These are phyloP conservation scores for Kregervanrija pseudodelftensis DNA, from an alignment of 805 yeast species.

Conservation along the genomic window DNA sequence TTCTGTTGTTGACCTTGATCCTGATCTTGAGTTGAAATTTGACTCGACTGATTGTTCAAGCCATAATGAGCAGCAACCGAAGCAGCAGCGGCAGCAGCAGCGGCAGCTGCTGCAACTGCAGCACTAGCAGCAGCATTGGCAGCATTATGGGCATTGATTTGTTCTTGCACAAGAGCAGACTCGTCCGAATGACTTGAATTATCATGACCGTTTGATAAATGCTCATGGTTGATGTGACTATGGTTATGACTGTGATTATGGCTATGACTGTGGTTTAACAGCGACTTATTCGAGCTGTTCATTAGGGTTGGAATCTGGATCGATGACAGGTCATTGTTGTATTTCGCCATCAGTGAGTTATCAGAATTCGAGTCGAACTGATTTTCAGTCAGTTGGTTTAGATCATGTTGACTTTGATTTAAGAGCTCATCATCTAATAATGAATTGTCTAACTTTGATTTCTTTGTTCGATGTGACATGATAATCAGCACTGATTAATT, in stretches of 20 bases:
- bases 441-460: slow-evolving; percentile 18
- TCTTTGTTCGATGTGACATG: slow-evolving; percentile 15
- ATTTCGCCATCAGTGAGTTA: no score
- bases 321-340: no score
- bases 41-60: background rate
- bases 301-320: no score
- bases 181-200: background rate
- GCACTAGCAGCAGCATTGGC: slow-evolving; percentile 14
- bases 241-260: slow-evolving; percentile 4
- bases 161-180: background rate
- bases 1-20: slow-evolving; percentile 1
- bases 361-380: no score
- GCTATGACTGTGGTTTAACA: slow-evolving; percentile 3
- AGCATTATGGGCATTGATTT: slow-evolving; percentile 15
- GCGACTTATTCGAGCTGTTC: no score
- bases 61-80: background rate
- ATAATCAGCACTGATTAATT: background rate
- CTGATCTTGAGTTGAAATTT: background rate
- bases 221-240: background rate
- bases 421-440: slow-evolving; percentile 19
- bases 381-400: slow-evolving; percentile 3
- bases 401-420: slow-evolving; percentile 14
- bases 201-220: background rate
- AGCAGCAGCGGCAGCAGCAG: slow-evolving; percentile 12
- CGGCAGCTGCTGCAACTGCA: slow-evolving; percentile 5